These are phyloP conservation scores for Vaccinium darrowii DNA, from an alignment of 148 eudicot genomes.

Conservation along the genomic window DNA sequence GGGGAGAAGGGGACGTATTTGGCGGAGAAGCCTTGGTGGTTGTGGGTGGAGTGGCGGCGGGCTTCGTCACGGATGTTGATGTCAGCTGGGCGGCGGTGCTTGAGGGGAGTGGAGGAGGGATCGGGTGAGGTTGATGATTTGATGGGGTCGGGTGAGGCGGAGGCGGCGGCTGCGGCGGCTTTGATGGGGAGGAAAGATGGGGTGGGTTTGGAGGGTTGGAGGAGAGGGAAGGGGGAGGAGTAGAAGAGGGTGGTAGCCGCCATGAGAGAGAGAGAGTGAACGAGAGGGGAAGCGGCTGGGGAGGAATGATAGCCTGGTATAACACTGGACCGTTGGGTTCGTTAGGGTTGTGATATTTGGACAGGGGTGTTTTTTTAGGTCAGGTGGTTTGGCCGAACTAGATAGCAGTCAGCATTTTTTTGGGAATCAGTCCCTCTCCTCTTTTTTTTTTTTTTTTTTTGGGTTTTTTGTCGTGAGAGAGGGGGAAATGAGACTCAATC, in stretches of 20 bases:
- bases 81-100: constrained; percentile 54
- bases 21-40: constrained; percentile 53
- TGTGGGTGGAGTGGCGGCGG: constrained; percentile 51
- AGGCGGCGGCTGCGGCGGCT: neutral
- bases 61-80: constrained; percentile 81
- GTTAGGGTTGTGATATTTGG: neutral
- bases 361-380: neutral
- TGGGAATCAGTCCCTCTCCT: no score
- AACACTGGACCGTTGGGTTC: neutral
- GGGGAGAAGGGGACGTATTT: constrained; percentile 74
- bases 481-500: no score
- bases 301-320: neutral
- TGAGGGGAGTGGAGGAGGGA: constrained; percentile 17
- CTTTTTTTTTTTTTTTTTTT: no score
- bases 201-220: constrained; percentile 4
- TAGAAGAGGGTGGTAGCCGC: neutral
- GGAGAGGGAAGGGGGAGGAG: constrained; percentile 13
- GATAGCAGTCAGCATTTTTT: no score
- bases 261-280: constrained; percentile 4
- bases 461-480: no score
- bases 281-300: neutral
- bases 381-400: no score
- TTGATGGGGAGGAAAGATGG: constrained; percentile 22
- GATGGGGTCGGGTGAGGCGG: constrained; percentile 6
- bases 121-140: constrained; percentile 20